Base-by-base conservation (phyloP, 306 rosid genomes). In the Trifolium dubium region DNA sequence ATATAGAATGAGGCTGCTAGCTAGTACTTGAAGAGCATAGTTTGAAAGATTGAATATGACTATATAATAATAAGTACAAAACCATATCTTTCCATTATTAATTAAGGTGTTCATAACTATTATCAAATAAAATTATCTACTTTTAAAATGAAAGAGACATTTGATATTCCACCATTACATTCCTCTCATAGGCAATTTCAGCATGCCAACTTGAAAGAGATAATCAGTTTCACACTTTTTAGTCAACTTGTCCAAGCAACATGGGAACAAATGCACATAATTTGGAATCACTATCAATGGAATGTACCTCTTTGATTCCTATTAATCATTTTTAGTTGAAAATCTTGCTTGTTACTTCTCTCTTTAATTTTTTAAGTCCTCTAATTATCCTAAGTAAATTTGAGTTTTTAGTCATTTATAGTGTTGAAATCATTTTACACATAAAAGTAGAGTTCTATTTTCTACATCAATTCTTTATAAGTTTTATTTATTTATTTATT, bases 211-310 rank as follows among this genome's bases (percentile, higher is more conserved):
- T 77, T 51, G 66, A 67, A 70, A 75, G 30, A 62, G 43, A 12
- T 65, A 47, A 34, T 54, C 65, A 40, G 32, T 75, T 70, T 59
- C 77, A 46, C 65, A 56, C 63, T 41, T 78, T 79, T 59, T 18
- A 58, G 76, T 74, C 83, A 80, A 83, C 79, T 78, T 81, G 82
- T 78, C 85, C 85, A 17, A 75, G 47, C 74, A 56, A 23, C 78
- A 75, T 75, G 85, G 66, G 61, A 72, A 73, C 72, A 77, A 14
- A 19, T 51, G 18, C 54, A 72, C 14, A 64, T 49, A 56, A 3
- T 10, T 19, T 8, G 17, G 34, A 71, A 81, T 72, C 69, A 66
- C 54, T 66, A 69, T 61, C 77, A 30, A 69, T 43, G 65, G 37
- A 58, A 37, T 60, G 43, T 72, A 64, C 58, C 15, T 67, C 31